Evolutionary conservation across 129 eudicot species (phyloP).

Genomic region (Tagetes patula): DNA sequence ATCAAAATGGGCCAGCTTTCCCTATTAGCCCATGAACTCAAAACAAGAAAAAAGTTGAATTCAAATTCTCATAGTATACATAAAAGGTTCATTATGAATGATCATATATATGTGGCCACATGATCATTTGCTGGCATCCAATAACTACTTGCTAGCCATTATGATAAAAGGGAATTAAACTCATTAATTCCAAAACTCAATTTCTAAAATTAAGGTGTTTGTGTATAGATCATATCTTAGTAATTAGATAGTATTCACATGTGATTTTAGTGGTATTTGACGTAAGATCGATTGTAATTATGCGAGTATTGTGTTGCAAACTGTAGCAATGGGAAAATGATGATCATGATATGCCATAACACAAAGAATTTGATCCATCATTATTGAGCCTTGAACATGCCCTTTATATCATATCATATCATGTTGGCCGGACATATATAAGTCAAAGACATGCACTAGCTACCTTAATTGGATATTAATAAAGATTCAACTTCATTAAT

Average conservation of each 20-base stretch:
- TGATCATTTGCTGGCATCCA: slow-evolving; percentile 23
- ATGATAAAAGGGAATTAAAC: not conserved
- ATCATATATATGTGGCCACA: not conserved
- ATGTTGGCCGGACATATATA: not conserved
- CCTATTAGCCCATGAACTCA: slow-evolving; percentile 8
- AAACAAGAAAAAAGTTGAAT: not conserved
- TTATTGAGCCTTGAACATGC: slow-evolving; percentile 20
- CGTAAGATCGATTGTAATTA: slow-evolving; percentile 33
- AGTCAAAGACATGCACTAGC: slow-evolving; percentile 26
- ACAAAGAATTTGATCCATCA: not conserved
- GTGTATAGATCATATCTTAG: not conserved
- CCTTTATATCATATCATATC: slow-evolving; percentile 4
- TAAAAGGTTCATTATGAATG: not conserved
- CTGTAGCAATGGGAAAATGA: slow-evolving; percentile 33
- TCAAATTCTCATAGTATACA: not conserved
- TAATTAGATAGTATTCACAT: not conserved
- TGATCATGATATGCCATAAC: slow-evolving; percentile 1
- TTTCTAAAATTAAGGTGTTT: not conserved
- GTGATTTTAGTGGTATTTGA: slow-evolving; percentile 28
- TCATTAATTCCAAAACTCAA: not conserved
- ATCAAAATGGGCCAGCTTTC: not conserved
- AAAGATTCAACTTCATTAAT: not conserved
- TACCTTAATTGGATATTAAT: not conserved
- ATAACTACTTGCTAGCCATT: slow-evolving; percentile 6
- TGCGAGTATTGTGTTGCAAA: slow-evolving; percentile 26